Evolutionary conservation across 2,329 filamentous ascomycete genomes (phyloP).

Genomic region (Cryphonectria naterciae): DNA sequence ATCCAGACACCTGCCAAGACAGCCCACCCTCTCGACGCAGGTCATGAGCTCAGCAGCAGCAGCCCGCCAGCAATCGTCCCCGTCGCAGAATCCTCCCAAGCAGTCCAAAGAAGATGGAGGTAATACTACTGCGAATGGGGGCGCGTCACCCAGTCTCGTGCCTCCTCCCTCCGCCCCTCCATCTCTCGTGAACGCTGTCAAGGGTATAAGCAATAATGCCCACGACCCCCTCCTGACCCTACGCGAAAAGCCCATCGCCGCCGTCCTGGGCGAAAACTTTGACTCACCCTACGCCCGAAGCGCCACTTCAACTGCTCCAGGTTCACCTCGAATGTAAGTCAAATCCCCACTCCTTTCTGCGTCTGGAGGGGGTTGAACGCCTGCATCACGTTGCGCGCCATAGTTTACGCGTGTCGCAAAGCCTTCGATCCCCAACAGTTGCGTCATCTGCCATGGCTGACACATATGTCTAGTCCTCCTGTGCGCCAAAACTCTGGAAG

Average conservation of each 20-base stretch:
- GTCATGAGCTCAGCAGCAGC: conserved; percentile 43
- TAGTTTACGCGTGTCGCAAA: not conserved
- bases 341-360: not conserved
- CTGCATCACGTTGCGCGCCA: not conserved
- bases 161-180: conserved; percentile 34
- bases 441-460: conserved; percentile 30
- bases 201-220: conserved; percentile 46
- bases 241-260: conserved; percentile 37
- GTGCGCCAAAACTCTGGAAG: conserved; percentile 74
- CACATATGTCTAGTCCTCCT: conserved; percentile 56
- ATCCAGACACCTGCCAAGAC: conserved; percentile 26
- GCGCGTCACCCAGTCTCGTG: conserved; percentile 26
- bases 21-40: conserved; percentile 36
- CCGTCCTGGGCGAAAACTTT: conserved; percentile 45
- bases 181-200: conserved; percentile 38
- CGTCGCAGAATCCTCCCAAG: conserved; percentile 40
- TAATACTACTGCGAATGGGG: conserved; percentile 33
- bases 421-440: conserved; percentile 20
- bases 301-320: conserved; percentile 61
- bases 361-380: not conserved
- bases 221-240: conserved; percentile 40
- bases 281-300: conserved; percentile 62
- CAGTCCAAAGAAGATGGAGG: conserved; percentile 23
- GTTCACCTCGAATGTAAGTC: conserved; percentile 62
- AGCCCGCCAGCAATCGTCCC: conserved; percentile 27